Evolutionary conservation across 192 early-diverging fungal genomes (phyloP).

Genomic region (Coemansia sp.): DNA sequence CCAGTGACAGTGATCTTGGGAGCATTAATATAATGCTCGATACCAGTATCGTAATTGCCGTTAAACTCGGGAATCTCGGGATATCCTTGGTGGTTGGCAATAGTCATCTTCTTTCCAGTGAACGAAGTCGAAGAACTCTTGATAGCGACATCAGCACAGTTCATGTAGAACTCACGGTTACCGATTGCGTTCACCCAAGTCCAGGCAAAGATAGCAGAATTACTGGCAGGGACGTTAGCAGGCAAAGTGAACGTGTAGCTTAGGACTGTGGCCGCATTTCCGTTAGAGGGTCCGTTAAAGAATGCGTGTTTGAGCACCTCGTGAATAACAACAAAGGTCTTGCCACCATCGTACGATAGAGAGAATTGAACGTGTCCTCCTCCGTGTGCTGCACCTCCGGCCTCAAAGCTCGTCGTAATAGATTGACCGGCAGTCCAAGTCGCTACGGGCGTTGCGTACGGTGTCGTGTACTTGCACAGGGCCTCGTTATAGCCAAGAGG

Average conservation of each 20-base stretch:
- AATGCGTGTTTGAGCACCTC: constrained; percentile 59
- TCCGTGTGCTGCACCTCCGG: constrained; percentile 52
- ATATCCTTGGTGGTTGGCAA: constrained; percentile 61
- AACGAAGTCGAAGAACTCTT: constrained; percentile 38
- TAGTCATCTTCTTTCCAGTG: constrained; percentile 59
- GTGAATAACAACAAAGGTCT: constrained; percentile 60
- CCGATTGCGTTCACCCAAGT: constrained; percentile 35
- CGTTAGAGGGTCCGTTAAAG: constrained; percentile 12
- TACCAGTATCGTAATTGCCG: constrained; percentile 40
- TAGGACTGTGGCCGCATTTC: constrained; percentile 21
- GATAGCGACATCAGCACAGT: constrained; percentile 75
- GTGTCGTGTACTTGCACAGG: constrained; percentile 48
- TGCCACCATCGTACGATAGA: constrained; percentile 62
- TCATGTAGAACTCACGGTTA: constrained; percentile 77
- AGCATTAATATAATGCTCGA: constrained; percentile 31
- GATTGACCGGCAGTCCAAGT: constrained; percentile 57
- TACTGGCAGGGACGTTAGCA: constrained; percentile 26
- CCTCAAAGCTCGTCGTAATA: constrained; percentile 45
- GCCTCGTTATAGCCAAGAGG: constrained; percentile 39
- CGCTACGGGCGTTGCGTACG: constrained; percentile 30
- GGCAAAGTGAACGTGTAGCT: constrained; percentile 52
- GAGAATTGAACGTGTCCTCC: constrained; percentile 68
- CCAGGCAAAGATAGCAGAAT: constrained; percentile 25
- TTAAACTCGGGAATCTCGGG: constrained; percentile 61
- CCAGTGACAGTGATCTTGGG: constrained; percentile 45